Conservation (phyloP, 2,329 filamentous ascomycete genomes). For the Arthroderma sp. region DNA sequence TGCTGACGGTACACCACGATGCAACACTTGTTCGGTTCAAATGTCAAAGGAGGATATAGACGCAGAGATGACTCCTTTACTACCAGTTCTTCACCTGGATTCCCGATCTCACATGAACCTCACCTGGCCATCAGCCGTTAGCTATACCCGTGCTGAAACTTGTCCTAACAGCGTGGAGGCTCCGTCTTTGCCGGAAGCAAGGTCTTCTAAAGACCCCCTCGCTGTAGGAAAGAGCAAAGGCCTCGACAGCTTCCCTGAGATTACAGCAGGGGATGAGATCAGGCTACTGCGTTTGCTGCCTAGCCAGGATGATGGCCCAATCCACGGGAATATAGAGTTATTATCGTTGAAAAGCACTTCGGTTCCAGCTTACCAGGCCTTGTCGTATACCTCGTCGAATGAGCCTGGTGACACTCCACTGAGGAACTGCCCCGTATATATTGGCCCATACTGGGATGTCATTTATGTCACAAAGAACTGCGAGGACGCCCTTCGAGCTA, state of each 20-base stretch:
- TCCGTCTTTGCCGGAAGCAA: neutral
- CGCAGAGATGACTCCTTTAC: neutral
- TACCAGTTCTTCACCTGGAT: neutral
- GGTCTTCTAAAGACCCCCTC: neutral
- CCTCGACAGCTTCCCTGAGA: neutral
- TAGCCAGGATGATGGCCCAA: neutral
- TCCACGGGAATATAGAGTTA: neutral
- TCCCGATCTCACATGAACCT: neutral
- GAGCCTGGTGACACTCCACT: neutral
- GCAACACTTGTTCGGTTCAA: neutral
- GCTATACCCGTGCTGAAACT: neutral
- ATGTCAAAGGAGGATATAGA: neutral
- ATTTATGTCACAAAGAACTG: slow-evolving; percentile 7
- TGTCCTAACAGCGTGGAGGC: neutral
- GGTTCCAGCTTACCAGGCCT: slow-evolving; percentile 3
- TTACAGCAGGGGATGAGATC: neutral
- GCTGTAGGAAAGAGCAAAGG: neutral
- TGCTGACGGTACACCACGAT: neutral
- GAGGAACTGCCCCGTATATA: neutral
- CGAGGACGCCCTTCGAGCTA: neutral
- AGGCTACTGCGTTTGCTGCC: neutral
- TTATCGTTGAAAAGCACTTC: neutral
- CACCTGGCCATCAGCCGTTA: neutral
- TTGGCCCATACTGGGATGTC: neutral
- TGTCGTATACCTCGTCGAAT: slow-evolving; percentile 9